phyloP scores from a whole-genome alignment of 1,284 basidiomycete genomes.

The Salmacisia buchloeana region DNA sequence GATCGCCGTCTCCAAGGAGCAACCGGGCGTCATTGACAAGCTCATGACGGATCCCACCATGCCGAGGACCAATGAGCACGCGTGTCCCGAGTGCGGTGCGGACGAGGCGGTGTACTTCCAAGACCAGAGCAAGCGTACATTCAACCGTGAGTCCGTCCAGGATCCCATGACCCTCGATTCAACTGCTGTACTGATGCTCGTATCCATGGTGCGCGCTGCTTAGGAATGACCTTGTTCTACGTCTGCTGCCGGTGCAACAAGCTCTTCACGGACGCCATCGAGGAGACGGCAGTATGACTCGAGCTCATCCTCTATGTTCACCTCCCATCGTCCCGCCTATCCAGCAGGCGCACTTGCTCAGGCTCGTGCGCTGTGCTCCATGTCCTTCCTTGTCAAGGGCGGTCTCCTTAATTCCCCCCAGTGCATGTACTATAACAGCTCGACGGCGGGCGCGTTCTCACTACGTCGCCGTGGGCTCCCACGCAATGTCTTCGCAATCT shows the following conservation, averaged over 20 bases:
- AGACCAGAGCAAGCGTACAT: conserved; percentile 46
- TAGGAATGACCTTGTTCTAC: conserved; percentile 46
- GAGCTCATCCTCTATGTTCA: no score
- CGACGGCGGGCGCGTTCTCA: no score
- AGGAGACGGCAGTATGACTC: background rate
- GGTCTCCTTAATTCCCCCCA: no score
- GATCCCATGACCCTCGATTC: background rate
- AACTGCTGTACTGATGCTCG: background rate
- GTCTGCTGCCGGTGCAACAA: conserved; percentile 44
- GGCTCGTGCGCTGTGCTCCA: no score
- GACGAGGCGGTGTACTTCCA: conserved; percentile 45
- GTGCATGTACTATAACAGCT: no score
- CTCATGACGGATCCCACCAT: conserved; percentile 85
- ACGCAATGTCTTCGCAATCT: no score
- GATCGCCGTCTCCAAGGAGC: conserved; percentile 83
- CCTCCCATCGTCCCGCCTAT: no score
- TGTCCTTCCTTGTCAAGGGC: no score
- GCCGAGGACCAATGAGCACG: conserved; percentile 39
- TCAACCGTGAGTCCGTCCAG: conserved; percentile 24
- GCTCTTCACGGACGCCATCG: conserved; percentile 32
- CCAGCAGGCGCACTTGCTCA: no score
- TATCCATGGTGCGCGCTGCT: background rate
- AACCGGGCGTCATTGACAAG: conserved; percentile 85
- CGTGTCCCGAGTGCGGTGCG: conserved; percentile 42
- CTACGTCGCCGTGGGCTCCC: no score